Base-by-base conservation (phyloP, 2,329 filamentous ascomycete species). In the Epichloe uncinata region DNA sequence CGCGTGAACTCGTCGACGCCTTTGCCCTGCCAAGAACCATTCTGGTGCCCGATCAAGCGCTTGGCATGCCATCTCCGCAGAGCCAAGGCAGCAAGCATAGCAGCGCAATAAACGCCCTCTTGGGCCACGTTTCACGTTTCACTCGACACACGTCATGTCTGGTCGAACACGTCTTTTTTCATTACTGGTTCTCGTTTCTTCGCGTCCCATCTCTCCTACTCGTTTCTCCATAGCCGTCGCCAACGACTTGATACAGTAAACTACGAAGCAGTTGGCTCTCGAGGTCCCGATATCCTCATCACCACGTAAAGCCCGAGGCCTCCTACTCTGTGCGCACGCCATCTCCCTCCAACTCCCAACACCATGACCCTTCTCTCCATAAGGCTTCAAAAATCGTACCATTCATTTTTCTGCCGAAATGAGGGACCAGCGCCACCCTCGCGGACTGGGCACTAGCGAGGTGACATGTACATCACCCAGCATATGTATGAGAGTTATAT, bases 401-500 rank as follows among this genome's bases (percentile, higher is more conserved):
- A 42, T 33, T 3, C 40, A 42, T 33, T 5, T 22, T 15, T n/a
- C 34, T 44, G 47, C 15, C 41, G n/a, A 37, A 4, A 37, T 9
- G 15, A 48, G 18, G 4, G 15, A 12, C 15, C 41, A 35, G 33
- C 22, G 3, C 20, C 18, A 34, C 13, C 20, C 4, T 43, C 30
- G 33, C n/a, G 40, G 16, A 26, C 16, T 15, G 6, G 16, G 20
- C 36, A 18, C 11, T 34, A n/a, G 35, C n/a, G 36, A 40, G 35
- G 35, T 37, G 40, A 37, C 45, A 41, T 26, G 18, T 45, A 41
- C 4, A 43, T 42, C 40, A 48, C 34, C 45, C 35, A 30, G 15
- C 41, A 22, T 41, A 51, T 51, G 45, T 51, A 42, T 40, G 5
- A 43, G 16, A 45, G 15, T 43, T 40, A 50, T 46, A 47, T 50